phyloP scores from a whole-genome alignment of 208 protist genomes.

The Leptomonas pyrrhocoris region DNA sequence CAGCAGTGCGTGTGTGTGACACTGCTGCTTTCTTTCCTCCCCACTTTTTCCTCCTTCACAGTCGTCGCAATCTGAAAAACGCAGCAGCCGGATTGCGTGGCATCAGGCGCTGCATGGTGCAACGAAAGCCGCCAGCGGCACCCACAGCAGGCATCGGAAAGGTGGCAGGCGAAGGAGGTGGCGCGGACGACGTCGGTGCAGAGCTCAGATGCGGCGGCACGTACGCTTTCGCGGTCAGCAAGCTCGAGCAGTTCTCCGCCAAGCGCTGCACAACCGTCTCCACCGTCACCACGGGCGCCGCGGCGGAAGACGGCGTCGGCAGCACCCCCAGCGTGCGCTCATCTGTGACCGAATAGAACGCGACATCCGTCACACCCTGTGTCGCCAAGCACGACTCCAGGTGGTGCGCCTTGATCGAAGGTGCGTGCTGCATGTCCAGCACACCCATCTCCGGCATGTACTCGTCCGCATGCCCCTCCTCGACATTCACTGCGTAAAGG shows the following conservation, averaged over 20 bases:
- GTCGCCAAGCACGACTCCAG: constrained; percentile 48
- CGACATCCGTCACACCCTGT: constrained; percentile 30
- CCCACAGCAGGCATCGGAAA: constrained; percentile 4
- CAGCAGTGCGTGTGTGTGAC: too few relatives aligned
- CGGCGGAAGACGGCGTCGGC: constrained; percentile 7
- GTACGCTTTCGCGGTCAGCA: constrained; percentile 18
- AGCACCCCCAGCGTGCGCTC: constrained; percentile 56
- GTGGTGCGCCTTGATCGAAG: constrained; percentile 38
- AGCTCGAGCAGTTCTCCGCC: constrained; percentile 19
- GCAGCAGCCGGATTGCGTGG: constrained; percentile 25
- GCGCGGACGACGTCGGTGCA: too few relatives aligned
- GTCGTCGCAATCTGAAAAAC: not conserved
- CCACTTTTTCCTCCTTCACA: not conserved
- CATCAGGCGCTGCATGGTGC: constrained; percentile 18
- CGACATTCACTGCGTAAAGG: constrained; percentile 53
- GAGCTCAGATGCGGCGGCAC: constrained; percentile 8
- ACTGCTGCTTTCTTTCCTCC: constrained; percentile 2
- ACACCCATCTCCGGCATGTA: constrained; percentile 44
- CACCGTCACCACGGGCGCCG: constrained; percentile 1
- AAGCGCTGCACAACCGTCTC: constrained; percentile 15
- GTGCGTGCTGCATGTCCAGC: constrained; percentile 50
- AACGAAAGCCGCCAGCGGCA: constrained; percentile 9
- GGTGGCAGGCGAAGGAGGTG: too few relatives aligned
- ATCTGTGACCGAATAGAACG: constrained; percentile 44
- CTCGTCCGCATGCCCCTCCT: constrained; percentile 35